Conservation (phyloP, 1,139 yeast genomes). For the Candida sojae region DNA sequence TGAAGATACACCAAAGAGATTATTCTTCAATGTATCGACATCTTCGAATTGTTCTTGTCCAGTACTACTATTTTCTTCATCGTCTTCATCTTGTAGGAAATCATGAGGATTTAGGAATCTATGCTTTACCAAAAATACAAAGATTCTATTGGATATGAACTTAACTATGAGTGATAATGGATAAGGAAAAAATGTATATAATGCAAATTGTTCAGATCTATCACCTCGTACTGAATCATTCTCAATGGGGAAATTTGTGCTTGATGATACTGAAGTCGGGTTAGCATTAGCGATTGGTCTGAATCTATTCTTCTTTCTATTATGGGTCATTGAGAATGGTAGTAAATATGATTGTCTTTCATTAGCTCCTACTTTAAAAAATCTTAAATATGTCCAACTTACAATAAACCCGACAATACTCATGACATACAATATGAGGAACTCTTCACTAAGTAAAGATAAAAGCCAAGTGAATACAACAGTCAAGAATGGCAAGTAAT, state of each 20-base stretch:
- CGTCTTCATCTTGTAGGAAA: slow-evolving; percentile 21
- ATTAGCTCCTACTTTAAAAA: slow-evolving; percentile 41
- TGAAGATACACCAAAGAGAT: slow-evolving; percentile 43
- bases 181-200: slow-evolving; percentile 45
- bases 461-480: slow-evolving; percentile 20
- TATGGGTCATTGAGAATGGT: slow-evolving; percentile 28
- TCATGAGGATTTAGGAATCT: slow-evolving; percentile 28
- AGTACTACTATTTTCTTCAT: slow-evolving; percentile 23
- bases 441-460: slow-evolving; percentile 30
- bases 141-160: slow-evolving; percentile 19
- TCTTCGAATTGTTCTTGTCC: slow-evolving; percentile 27
- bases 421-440: slow-evolving; percentile 26
- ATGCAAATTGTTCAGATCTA: slow-evolving; percentile 42
- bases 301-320: slow-evolving; percentile 9
- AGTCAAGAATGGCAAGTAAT: slow-evolving; percentile 38
- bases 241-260: slow-evolving; percentile 24
- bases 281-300: slow-evolving; percentile 3
- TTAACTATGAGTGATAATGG: slow-evolving; percentile 37
- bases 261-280: slow-evolving; percentile 8
- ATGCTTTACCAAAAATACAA: slow-evolving; percentile 21
- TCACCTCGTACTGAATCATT: slow-evolving; percentile 33
- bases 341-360: slow-evolving; percentile 45
- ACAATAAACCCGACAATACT: slow-evolving; percentile 31
- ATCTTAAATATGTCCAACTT: slow-evolving; percentile 45
- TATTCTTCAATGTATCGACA: slow-evolving; percentile 32